Base-by-base conservation (phyloP, 106 monocot species). In the Iris macrosiphon region DNA sequence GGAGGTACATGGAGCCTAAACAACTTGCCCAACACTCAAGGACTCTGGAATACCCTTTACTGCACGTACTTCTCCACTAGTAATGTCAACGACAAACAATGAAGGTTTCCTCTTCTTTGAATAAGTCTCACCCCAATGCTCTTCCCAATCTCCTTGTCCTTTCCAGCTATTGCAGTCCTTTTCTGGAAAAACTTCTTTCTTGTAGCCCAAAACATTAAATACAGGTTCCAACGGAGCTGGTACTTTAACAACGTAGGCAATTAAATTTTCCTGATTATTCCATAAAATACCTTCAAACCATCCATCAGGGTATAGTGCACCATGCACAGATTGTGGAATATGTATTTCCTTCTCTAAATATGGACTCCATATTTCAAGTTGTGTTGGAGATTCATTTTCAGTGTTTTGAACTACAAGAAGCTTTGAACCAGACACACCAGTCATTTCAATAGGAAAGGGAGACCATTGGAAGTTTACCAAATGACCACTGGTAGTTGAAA, bases 281-380 rank as follows among this genome's bases (percentile, higher is more conserved):
- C 96, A 98, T 38, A 91, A 87, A 52, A 98, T 87, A 46, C 96
- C 90, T 61, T 87, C 96, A 87, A 98, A 98, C 96, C 90, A 98
- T 81, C 63, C 86, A 79, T 98, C 90, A 20, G 59, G 61, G 60
- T 80, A 98, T 48, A 91, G 3, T 35, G 86, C 62, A 41, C 90
- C 96, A 81, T 87, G 96, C 45, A 87, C 45, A 39, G 90, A 78
- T 33, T 67, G 57, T 34, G 96, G 83, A 63, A 98, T 73, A 32
- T 64, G 79, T 45, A 91, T 80, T 65, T 87, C 90, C 62, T 81
- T 98, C 58, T 80, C 75, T 65, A 98, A 46, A 37, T 61, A 74
- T 3, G 52, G 33, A 31, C 72, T 54, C 96, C 96, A 98, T 18
- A 98, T 83, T 78, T 98, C 96, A 18, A 98, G 69, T 44, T 62